Percentiles rank a stretch among this genome's conserved stretches.
These are phyloP conservation scores for Peronosclerospora sorghi DNA, from an alignment of 352 stramenopile species.

Conservation along the genomic window DNA sequence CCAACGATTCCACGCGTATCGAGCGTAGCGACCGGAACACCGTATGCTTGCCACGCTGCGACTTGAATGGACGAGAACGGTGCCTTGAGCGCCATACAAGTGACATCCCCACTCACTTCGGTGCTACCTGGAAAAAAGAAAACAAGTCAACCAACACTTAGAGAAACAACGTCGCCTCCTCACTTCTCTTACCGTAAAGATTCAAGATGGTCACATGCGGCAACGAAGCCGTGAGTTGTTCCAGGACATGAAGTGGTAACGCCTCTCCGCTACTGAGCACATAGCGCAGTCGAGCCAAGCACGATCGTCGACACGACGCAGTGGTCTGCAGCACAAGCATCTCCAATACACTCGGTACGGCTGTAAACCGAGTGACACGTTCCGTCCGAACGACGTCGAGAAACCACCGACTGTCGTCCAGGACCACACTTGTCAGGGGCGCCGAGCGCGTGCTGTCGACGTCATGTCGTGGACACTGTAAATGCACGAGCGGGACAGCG, in stretches of 20 bases:
- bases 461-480: background rate
- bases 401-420: slow-evolving; percentile 25
- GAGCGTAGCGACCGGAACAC: slow-evolving; percentile 34
- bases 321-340: slow-evolving; percentile 24
- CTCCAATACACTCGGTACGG: slow-evolving; percentile 40
- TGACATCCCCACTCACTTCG: slow-evolving; percentile 52
- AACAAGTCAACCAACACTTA: too few relatives aligned
- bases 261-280: slow-evolving; percentile 45
- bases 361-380: slow-evolving; percentile 31
- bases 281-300: slow-evolving; percentile 17
- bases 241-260: slow-evolving; percentile 18
- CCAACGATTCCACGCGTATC: slow-evolving; percentile 14
- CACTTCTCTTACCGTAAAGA: slow-evolving; percentile 36
- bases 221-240: slow-evolving; percentile 10
- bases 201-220: slow-evolving; percentile 35
- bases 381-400: slow-evolving; percentile 9
- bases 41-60: slow-evolving; percentile 20
- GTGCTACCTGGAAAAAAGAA: slow-evolving; percentile 32
- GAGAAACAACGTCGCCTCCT: background rate
- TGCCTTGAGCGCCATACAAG: slow-evolving; percentile 24
- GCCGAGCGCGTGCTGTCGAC: background rate
- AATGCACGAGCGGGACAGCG: slow-evolving; percentile 31
- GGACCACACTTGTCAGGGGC: slow-evolving; percentile 22
- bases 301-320: background rate
- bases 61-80: slow-evolving; percentile 11